Conservation (phyloP, 345 rosid genomes). For the Sisymbrium altissimum region DNA sequence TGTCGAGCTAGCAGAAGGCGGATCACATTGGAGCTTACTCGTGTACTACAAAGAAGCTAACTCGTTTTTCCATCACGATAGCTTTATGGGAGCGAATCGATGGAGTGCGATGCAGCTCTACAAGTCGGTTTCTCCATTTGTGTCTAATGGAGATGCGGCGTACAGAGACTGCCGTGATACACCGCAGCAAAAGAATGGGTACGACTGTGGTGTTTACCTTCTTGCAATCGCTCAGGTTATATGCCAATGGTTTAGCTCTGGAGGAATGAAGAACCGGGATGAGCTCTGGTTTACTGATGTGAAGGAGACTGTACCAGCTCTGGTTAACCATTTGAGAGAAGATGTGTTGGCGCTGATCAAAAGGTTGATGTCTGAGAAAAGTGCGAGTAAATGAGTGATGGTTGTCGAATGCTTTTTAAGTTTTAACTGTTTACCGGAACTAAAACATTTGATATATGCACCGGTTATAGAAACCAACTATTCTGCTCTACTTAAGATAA, state of each 20-base stretch:
- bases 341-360: conserved; percentile 57
- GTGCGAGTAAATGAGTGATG: conserved; percentile 21
- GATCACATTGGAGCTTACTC: conserved; percentile 83
- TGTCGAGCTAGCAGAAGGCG: conserved; percentile 69
- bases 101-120: conserved; percentile 43
- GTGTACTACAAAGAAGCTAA: conserved; percentile 50
- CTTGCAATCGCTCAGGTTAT: conserved; percentile 54
- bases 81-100: conserved; percentile 44
- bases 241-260: conserved; percentile 49
- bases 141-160: conserved; percentile 32
- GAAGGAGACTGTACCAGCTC: conserved; percentile 51
- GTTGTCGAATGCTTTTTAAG: not conserved
- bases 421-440: not conserved
- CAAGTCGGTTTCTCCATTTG: conserved; percentile 40
- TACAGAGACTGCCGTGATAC: conserved; percentile 47
- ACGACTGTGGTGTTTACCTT: conserved; percentile 73
- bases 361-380: conserved; percentile 42
- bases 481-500: no score
- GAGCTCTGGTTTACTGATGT: conserved; percentile 61
- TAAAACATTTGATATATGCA: not conserved
- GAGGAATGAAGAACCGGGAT: conserved; percentile 26
- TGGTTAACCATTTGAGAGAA: conserved; percentile 44
- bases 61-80: conserved; percentile 77
- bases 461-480: conserved; percentile 3
- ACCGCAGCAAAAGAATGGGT: conserved; percentile 66